Percentiles rank a stretch among this genome's conserved stretches.
Conservation (phyloP, 768 basidiomycete genomes). For the Boletus sp. region DNA sequence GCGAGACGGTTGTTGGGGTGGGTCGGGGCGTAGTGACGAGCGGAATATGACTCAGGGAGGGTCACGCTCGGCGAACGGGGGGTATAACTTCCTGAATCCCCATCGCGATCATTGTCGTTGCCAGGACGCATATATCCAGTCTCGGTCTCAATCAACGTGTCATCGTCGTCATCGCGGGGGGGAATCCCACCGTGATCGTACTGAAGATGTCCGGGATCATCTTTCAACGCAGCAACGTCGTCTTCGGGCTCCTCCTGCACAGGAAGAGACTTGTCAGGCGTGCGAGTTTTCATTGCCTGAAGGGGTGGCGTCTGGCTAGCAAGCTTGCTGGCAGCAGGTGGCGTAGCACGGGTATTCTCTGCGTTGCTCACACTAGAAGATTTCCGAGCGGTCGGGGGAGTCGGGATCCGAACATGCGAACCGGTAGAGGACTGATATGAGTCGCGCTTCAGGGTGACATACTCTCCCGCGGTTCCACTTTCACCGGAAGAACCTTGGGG, state of each 20-base stretch:
- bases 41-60: conserved; percentile 47
- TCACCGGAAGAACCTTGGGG: conserved; percentile 47
- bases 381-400: conserved; percentile 29
- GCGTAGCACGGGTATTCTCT: conserved; percentile 30
- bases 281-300: conserved; percentile 50
- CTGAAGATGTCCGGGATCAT: conserved; percentile 36
- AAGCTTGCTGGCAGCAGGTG: conserved; percentile 36
- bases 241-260: conserved; percentile 77
- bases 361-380: conserved; percentile 16
- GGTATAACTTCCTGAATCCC: conserved; percentile 57
- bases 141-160: conserved; percentile 44
- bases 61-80: conserved; percentile 63
- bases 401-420: conserved; percentile 28
- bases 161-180: conserved; percentile 45
- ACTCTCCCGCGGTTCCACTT: conserved; percentile 37
- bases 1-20: conserved; percentile 29
- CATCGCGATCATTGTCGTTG: conserved; percentile 36
- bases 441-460: conserved; percentile 46
- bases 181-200: conserved; percentile 36
- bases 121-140: conserved; percentile 33
- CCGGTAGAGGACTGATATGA: conserved; percentile 33
- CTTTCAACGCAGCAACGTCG: conserved; percentile 42
- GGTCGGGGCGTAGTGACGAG: conserved; percentile 31
- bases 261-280: conserved; percentile 70
- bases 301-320: conserved; percentile 54